phyloP scores from a whole-genome alignment of 139 green algal genomes.

The Haematococcus sp. region DNA sequence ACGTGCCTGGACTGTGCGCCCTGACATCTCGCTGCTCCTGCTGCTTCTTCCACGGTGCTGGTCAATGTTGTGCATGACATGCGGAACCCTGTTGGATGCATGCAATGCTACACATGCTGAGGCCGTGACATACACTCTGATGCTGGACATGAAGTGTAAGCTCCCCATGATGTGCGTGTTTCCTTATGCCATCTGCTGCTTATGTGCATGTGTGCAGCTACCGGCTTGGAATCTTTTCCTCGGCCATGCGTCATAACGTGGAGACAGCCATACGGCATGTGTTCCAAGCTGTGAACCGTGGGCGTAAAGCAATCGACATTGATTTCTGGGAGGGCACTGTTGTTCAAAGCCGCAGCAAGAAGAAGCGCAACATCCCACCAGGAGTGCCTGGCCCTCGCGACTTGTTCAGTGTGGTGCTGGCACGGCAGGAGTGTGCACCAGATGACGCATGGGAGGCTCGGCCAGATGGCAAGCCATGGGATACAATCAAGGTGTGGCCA shows the following conservation, averaged over 20 bases:
- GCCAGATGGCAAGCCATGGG: conserved; percentile 46
- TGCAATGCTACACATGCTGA: no score
- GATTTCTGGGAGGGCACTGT: not conserved
- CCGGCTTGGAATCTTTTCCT: conserved; percentile 50
- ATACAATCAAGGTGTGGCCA: conserved; percentile 45
- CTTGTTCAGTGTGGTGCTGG: conserved; percentile 40
- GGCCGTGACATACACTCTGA: no score
- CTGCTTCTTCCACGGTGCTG: not conserved
- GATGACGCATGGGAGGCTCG: conserved; percentile 18
- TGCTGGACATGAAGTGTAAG: no score
- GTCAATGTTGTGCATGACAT: no score
- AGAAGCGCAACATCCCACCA: not conserved
- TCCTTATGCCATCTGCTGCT: no score
- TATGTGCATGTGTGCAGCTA: no score
- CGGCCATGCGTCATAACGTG: conserved; percentile 34
- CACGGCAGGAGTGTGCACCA: conserved; percentile 36
- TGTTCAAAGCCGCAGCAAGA: not conserved
- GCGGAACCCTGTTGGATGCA: no score
- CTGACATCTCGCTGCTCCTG: conserved; percentile 14
- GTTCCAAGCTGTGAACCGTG: not conserved
- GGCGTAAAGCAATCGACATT: not conserved
- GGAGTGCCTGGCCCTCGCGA: not conserved
- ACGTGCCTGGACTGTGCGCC: conserved; percentile 4
- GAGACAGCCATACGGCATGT: not conserved
- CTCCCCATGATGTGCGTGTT: no score